Evolutionary conservation across 2,329 filamentous ascomycete species (phyloP).

Genomic region (Fusarium domesticum): DNA sequence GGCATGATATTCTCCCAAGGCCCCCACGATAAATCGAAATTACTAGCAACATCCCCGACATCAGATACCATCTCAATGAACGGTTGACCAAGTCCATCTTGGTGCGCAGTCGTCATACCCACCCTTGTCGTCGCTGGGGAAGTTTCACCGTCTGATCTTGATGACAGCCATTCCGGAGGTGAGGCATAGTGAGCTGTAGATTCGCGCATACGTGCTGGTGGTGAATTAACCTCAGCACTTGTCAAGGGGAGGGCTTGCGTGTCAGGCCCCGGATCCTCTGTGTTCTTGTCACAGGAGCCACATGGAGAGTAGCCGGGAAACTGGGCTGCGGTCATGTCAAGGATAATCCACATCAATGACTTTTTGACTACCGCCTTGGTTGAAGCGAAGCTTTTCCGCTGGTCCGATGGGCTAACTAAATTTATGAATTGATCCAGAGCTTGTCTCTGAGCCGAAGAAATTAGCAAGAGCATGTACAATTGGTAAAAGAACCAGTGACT

Average conservation of each 20-base stretch:
- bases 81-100: too few relatives aligned
- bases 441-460: neutral
- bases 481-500: neutral
- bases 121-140: too few relatives aligned
- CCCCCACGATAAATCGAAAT: conserved; percentile 13
- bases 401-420: neutral
- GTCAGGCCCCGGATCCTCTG: too few relatives aligned
- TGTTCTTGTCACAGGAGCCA: too few relatives aligned
- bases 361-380: neutral
- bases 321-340: conserved; percentile 13
- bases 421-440: conserved; percentile 10
- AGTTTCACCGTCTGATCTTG: too few relatives aligned
- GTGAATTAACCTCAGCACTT: conserved; percentile 1
- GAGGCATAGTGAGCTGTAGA: conserved; percentile 19
- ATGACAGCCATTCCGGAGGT: conserved; percentile 9
- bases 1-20: conserved; percentile 17
- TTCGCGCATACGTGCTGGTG: conserved; percentile 12
- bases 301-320: conserved; percentile 13
- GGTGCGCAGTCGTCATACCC: too few relatives aligned
- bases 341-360: conserved; percentile 11
- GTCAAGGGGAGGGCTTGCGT: too few relatives aligned
- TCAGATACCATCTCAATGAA: too few relatives aligned
- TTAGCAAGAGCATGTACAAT: neutral
- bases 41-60: neutral
- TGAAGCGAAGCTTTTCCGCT: neutral